A percentile compares a stretch with the other conserved stretches of the same genome.
These are phyloP conservation scores for Alternaria panax DNA, from an alignment of 2,329 filamentous ascomycete species.

Conservation along the genomic window DNA sequence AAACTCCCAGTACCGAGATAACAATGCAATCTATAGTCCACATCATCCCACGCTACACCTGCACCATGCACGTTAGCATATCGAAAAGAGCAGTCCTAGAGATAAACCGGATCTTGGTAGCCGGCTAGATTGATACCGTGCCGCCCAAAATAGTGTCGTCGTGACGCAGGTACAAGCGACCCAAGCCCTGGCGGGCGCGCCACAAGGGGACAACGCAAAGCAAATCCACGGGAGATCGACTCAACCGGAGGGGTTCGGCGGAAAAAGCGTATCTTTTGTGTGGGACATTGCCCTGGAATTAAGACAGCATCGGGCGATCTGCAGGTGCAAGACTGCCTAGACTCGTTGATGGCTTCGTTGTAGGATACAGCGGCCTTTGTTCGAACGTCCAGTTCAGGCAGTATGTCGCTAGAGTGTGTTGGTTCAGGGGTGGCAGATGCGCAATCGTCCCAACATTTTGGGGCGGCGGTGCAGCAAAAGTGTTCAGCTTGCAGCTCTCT, in stretches of 20 bases:
- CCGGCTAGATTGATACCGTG: neutral
- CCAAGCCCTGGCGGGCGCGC: neutral
- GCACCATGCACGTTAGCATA: slow-evolving; percentile 8
- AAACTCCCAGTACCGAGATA: neutral
- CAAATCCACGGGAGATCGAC: neutral
- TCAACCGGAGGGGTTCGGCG: slow-evolving; percentile 2
- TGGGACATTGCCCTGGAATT: neutral
- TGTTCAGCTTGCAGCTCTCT: neutral
- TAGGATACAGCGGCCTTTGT: neutral
- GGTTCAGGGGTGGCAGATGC: slow-evolving; percentile 1
- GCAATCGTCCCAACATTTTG: slow-evolving; percentile 1
- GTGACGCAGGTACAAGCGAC: slow-evolving; percentile 10
- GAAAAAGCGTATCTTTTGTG: neutral
- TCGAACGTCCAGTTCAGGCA: neutral
- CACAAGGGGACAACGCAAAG: neutral
- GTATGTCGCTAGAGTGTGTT: neutral
- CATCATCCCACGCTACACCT: slow-evolving; percentile 3
- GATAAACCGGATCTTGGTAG: slow-evolving; percentile 1
- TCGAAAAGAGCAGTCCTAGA: slow-evolving; percentile 3
- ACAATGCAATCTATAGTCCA: neutral
- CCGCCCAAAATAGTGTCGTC: neutral
- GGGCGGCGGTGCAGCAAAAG: neutral
- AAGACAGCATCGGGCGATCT: neutral
- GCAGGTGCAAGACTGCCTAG: neutral
- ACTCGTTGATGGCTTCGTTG: neutral